These are phyloP conservation scores for Sporothrix brasiliensis DNA, from an alignment of 2,329 filamentous ascomycete species.

Conservation along the genomic window DNA sequence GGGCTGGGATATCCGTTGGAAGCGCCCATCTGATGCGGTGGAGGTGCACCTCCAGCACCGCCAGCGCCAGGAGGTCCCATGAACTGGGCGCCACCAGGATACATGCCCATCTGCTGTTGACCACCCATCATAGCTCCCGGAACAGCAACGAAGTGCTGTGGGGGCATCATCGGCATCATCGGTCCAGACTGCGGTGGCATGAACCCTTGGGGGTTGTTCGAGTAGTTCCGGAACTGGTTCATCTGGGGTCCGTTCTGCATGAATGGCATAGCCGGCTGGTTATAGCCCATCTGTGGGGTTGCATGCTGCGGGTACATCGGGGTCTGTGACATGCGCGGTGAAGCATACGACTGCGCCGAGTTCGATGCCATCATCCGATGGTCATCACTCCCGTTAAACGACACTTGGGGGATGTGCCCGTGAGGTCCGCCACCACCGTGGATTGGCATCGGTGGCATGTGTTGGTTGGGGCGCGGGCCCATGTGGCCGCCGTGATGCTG, in stretches of 20 bases:
- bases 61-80: conserved; percentile 57
- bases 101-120: conserved; percentile 78
- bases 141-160: conserved; percentile 71
- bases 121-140: conserved; percentile 70
- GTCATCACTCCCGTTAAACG: conserved; percentile 71
- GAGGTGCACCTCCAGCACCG: conserved; percentile 35
- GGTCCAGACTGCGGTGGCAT: conserved; percentile 69
- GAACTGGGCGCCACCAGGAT: conserved; percentile 69
- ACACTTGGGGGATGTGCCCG: conserved; percentile 63
- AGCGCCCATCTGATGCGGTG: conserved; percentile 63
- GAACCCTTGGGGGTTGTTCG: conserved; percentile 74
- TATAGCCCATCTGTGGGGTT: conserved; percentile 70
- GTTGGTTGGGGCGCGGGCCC: conserved; percentile 69
- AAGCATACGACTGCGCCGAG: conserved; percentile 81
- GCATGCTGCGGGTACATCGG: conserved; percentile 71
- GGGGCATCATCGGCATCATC: conserved; percentile 86
- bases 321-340: conserved; percentile 73
- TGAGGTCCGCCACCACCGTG: conserved; percentile 64
- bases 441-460: conserved; percentile 77
- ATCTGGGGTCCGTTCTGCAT: conserved; percentile 73
- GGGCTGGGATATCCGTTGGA: conserved; percentile 86
- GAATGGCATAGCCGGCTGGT: conserved; percentile 72
- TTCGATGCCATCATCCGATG: conserved; percentile 85
- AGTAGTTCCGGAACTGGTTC: conserved; percentile 69
- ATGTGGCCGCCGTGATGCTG: conserved; percentile 73